Conservation (phyloP, 768 basidiomycete species). For the Tricholoma furcatifolium region DNA sequence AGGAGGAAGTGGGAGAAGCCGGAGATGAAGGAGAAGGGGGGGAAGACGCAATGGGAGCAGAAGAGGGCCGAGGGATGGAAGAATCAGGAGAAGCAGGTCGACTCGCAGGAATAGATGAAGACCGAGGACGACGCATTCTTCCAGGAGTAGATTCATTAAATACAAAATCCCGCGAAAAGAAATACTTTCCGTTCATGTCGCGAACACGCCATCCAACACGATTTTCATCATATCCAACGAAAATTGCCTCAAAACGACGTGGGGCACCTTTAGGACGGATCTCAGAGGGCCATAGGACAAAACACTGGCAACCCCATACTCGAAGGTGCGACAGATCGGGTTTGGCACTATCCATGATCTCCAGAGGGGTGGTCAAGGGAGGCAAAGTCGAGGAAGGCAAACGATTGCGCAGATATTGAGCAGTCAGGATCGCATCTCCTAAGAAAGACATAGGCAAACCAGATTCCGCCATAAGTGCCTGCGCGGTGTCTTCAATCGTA, state of each 20-base stretch:
- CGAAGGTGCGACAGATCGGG: no score
- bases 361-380: no score
- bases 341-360: background rate
- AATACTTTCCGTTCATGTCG: no score
- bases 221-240: no score
- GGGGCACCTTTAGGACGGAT: constrained; percentile 7
- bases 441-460: background rate
- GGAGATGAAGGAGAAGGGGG: background rate
- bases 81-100: background rate
- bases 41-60: background rate
- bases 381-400: no score
- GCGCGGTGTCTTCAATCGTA: no score
- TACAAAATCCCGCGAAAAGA: background rate
- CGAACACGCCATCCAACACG: no score
- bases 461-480: background rate
- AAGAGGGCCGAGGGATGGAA: background rate
- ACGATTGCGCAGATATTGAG: no score
- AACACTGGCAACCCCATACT: background rate
- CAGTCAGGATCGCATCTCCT: no score
- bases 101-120: background rate
- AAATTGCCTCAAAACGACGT: no score
- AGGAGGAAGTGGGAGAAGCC: background rate
- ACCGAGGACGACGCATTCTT: background rate
- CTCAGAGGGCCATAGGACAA: background rate
- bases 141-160: background rate